These are phyloP conservation scores for Marasmius tenuissimus DNA, from an alignment of 1,284 basidiomycete genomes.

Conservation along the genomic window DNA sequence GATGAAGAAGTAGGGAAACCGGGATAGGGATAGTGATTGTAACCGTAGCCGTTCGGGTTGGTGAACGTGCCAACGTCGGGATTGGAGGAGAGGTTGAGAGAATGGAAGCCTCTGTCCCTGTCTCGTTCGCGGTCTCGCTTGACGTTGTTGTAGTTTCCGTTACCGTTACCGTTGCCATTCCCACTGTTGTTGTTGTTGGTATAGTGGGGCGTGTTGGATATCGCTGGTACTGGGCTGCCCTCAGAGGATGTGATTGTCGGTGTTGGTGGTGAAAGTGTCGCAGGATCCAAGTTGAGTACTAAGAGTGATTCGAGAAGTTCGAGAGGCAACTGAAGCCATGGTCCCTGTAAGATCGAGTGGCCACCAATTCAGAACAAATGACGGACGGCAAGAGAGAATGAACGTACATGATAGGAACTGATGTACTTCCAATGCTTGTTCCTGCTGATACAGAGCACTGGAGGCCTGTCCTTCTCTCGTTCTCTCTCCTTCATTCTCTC, in stretches of 20 bases:
- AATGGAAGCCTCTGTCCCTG: conserved; percentile 43
- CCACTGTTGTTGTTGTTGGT: conserved; percentile 23
- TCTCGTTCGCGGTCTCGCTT: conserved; percentile 34
- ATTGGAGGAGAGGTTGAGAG: conserved; percentile 37
- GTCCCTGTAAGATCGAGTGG: conserved; percentile 50
- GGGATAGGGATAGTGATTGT: conserved; percentile 28
- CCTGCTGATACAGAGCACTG: conserved; percentile 76
- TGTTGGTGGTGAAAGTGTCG: conserved; percentile 50
- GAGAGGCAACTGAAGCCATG: conserved; percentile 83
- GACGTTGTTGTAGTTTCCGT: no score
- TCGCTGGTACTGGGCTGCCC: conserved; percentile 26
- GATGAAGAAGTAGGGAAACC: conserved; percentile 4
- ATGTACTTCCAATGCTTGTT: conserved; percentile 89
- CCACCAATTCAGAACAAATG: neutral
- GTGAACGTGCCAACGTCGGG: conserved; percentile 30
- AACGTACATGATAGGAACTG: conserved; percentile 81
- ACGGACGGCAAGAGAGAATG: no score
- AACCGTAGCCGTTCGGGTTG: neutral
- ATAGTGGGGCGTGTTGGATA: conserved; percentile 15
- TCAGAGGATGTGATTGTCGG: conserved; percentile 1
- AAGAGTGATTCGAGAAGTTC: conserved; percentile 81
- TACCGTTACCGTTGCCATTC: conserved; percentile 29
- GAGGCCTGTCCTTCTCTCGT: conserved; percentile 36
- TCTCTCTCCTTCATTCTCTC: conserved; percentile 33
- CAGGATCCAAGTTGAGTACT: conserved; percentile 71